Base-by-base conservation (phyloP, 352 stramenopile species). In the Pythium rhizo-oryzae region DNA sequence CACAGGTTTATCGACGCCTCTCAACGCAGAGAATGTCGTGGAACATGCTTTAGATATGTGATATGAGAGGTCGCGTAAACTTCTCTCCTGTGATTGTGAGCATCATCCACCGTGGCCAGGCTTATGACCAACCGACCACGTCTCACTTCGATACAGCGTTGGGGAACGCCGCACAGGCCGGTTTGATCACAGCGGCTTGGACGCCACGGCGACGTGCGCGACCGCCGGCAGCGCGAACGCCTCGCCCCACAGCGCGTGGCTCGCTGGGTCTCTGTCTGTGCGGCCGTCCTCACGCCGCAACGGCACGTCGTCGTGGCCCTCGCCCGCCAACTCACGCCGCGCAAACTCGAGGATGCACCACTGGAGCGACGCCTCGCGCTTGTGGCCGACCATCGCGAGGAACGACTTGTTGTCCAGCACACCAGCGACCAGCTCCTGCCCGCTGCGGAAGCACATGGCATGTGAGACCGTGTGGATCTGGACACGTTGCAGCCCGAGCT, bases 361-460 rank as follows among this genome's bases (percentile, higher is more conserved):
- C 55, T 33, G 19, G 24, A 74, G 11, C 5, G 67, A 69, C 23
- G 11, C 47, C n/a, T 4, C 8, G 2, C 56, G 19, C 41, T 69
- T 74, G 47, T 59, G n/a, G 1, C 41, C 37, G 19, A 59, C 23
- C 54, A 69, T 52, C 30, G 53, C 12, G 12, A 46, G 1, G 21
- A 69, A 58, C 1, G 13, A 37, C 1, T 9, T 11, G 49, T 66
- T 62, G 47, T 65, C 61, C 8, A 69, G n/a, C 5, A 74, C 23
- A 6, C 21, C 61, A 1, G 5, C 9, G 8, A 69, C 61, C 0
- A 69, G 19, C 37, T 74, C 67, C 18, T 65, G 46, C n/a, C 67
- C 67, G 21, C 60, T 65, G 21, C 19, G 19, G 23, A 74, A 69
- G 30, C 51, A 61, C 54, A 74, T 65, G 0, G 59, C 5, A 41